Percentiles rank a stretch among this genome's conserved stretches.
Evolutionary conservation across 768 basidiomycete genomes (phyloP).

Genomic region (Harrya chromipes): DNA sequence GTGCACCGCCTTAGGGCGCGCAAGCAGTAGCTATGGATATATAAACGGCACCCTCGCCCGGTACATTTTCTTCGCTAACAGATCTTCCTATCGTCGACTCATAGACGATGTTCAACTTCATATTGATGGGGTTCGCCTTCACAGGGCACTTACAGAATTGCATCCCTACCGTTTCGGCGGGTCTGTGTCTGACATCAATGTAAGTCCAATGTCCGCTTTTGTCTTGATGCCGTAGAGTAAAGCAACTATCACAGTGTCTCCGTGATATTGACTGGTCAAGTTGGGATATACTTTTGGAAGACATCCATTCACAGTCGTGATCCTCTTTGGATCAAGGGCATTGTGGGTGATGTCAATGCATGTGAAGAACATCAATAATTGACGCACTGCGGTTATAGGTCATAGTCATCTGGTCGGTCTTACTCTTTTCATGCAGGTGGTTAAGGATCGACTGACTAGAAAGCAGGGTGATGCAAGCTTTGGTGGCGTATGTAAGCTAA

Average conservation of each 20-base stretch:
- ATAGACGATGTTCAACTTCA: slow-evolving; percentile 1
- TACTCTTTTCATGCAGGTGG: background rate
- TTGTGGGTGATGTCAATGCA: slow-evolving; percentile 8
- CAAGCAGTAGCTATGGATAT: background rate
- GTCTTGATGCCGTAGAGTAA: background rate
- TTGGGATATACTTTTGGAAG: slow-evolving; percentile 23
- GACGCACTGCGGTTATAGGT: slow-evolving; percentile 11
- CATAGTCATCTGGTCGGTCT: slow-evolving; percentile 21
- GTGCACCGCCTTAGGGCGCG: background rate
- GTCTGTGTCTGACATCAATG: slow-evolving; percentile 15
- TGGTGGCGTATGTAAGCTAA: slow-evolving; percentile 9
- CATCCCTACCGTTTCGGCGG: slow-evolving; percentile 5
- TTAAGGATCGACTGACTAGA: background rate
- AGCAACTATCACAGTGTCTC: slow-evolving; percentile 10
- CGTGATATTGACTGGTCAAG: slow-evolving; percentile 21
- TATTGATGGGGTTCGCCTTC: background rate
- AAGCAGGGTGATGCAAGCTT: slow-evolving; percentile 20
- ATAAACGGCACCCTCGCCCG: slow-evolving; percentile 1
- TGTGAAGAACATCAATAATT: background rate
- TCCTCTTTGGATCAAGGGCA: slow-evolving; percentile 19
- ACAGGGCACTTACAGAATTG: slow-evolving; percentile 4
- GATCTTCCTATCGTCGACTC: background rate
- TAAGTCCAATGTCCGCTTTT: background rate
- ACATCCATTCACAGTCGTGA: slow-evolving; percentile 14
- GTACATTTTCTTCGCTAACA: background rate